These are phyloP conservation scores for Torulaspora franciscae DNA, from an alignment of 805 yeast genomes.

Conservation along the genomic window DNA sequence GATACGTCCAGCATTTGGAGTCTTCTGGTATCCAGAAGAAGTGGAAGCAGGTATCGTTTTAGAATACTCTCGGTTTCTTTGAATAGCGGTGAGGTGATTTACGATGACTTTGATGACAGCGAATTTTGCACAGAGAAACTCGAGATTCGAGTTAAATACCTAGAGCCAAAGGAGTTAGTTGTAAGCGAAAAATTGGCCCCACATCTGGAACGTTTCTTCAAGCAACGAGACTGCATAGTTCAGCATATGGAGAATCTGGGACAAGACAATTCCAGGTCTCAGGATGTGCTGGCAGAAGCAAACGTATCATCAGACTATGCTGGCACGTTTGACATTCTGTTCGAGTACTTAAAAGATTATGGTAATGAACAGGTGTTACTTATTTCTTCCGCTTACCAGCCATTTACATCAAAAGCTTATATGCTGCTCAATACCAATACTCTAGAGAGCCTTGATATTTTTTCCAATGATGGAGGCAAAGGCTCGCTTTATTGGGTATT, in stretches of 20 bases:
- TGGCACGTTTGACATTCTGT: conserved; percentile 41
- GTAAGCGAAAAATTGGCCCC: conserved; percentile 12
- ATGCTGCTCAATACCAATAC: conserved; percentile 64
- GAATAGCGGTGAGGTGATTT: conserved; percentile 74
- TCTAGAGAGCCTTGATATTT: conserved; percentile 67
- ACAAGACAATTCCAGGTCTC: conserved; percentile 6
- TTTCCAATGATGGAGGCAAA: conserved; percentile 49
- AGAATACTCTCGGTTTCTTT: conserved; percentile 48
- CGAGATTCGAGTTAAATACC: conserved; percentile 67
- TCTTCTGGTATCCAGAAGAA: conserved; percentile 3
- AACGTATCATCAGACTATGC: conserved; percentile 21
- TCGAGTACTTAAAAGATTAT: conserved; percentile 58
- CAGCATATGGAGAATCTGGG: not conserved
- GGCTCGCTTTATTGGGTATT: conserved; percentile 80
- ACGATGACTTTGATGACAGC: conserved; percentile 65
- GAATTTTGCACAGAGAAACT: conserved; percentile 49
- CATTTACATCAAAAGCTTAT: conserved; percentile 41
- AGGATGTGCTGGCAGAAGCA: conserved; percentile 30
- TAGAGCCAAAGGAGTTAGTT: conserved; percentile 74
- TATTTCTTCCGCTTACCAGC: conserved; percentile 45
- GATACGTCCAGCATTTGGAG: conserved; percentile 32
- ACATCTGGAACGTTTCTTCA: conserved; percentile 37
- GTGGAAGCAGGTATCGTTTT: conserved; percentile 5
- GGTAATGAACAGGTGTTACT: conserved; percentile 52
- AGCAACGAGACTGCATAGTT: conserved; percentile 32